Conservation (phyloP, 2,329 filamentous ascomycete genomes). For the Penicillium sclerotiorum region DNA sequence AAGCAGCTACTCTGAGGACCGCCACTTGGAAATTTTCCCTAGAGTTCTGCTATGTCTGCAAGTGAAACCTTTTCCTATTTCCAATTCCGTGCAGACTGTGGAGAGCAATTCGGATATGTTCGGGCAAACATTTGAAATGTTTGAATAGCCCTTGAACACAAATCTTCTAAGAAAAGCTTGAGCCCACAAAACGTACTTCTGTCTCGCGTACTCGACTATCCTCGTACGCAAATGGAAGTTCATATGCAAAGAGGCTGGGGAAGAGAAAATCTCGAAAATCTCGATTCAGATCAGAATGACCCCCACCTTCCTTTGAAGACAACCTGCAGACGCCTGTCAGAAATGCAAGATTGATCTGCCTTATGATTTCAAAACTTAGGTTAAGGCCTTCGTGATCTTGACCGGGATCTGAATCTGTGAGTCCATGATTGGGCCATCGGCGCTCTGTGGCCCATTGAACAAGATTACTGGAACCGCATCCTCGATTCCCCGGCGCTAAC, state of each 20-base stretch:
- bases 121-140: too few species aligned
- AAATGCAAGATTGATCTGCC: constrained; percentile 10
- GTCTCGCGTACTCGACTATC: too few species aligned
- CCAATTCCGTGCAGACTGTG: too few species aligned
- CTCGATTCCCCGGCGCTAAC: constrained; percentile 13
- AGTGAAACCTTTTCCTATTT: background rate
- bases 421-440: constrained; percentile 18
- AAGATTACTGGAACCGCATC: constrained; percentile 17
- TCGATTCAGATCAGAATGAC: background rate
- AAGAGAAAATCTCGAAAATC: too few species aligned
- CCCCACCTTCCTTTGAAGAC: background rate
- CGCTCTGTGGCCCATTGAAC: constrained; percentile 13
- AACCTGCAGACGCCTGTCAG: background rate
- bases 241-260: too few species aligned
- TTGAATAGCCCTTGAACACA: too few species aligned
- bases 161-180: too few species aligned
- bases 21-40: background rate
- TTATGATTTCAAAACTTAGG: constrained; percentile 1
- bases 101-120: too few species aligned
- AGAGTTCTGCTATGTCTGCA: background rate
- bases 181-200: too few species aligned
- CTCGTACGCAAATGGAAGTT: too few species aligned
- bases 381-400: constrained; percentile 10
- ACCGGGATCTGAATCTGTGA: background rate
- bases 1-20: background rate